Percentiles rank a stretch among this genome's conserved stretches.
Conservation (phyloP, 2,329 filamentous ascomycete genomes). For the Hypoxylon sp. region DNA sequence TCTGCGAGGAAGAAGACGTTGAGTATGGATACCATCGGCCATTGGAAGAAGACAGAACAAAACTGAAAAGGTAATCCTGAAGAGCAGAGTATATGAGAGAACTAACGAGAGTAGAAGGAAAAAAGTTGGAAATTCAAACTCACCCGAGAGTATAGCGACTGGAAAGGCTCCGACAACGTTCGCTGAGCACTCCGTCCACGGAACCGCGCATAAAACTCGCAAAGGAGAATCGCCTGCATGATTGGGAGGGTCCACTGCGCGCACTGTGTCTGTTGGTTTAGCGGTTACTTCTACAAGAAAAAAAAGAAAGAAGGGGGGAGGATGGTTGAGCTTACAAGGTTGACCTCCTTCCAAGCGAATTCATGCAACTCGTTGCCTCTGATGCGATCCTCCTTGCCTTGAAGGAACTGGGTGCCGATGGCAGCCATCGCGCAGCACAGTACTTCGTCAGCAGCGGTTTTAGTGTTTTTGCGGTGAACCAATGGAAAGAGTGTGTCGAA, state of each 20-base stretch:
- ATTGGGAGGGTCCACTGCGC: constrained; percentile 62
- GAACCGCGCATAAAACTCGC: constrained; percentile 67
- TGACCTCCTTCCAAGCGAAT: constrained; percentile 62
- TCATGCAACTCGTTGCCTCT: constrained; percentile 64
- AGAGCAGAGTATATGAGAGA: constrained; percentile 49
- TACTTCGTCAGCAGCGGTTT: constrained; percentile 57
- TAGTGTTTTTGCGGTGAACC: constrained; percentile 61
- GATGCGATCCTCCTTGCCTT: constrained; percentile 61
- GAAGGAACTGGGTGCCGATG: constrained; percentile 64
- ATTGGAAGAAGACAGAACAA: constrained; percentile 49
- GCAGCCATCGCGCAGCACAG: constrained; percentile 68
- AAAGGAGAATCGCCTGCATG: constrained; percentile 67
- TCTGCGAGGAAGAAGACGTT: constrained; percentile 55
- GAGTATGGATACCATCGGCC: constrained; percentile 51
- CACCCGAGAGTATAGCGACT: constrained; percentile 65
- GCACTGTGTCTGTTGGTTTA: constrained; percentile 52
- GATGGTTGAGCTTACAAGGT: constrained; percentile 57
- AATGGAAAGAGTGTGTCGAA: constrained; percentile 63
- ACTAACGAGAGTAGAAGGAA: constrained; percentile 49
- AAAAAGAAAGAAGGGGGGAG: not conserved
- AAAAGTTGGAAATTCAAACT: constrained; percentile 59
- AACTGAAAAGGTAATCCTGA: constrained; percentile 52
- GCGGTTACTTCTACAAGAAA: constrained; percentile 11
- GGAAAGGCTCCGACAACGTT: constrained; percentile 62
- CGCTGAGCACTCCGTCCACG: constrained; percentile 63